Evolutionary conservation across 1,284 basidiomycete species (phyloP), one percentile per base, ranked within the genome.

Genomic region (Moesziomyces sp.): DNA sequence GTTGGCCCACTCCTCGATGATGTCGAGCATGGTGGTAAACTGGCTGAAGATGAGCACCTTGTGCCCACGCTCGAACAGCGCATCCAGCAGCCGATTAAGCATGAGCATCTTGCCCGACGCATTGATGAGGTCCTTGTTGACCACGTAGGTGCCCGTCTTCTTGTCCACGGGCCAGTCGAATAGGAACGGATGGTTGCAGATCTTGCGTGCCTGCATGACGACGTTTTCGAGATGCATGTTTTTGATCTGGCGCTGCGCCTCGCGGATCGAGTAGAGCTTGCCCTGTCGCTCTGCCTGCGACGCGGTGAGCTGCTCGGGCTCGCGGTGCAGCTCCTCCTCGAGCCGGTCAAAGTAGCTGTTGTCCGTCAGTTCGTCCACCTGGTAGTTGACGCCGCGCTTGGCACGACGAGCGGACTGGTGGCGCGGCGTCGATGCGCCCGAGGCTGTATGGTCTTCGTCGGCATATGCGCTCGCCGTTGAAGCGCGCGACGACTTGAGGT

Each of bases 71-170:
- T 86, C 87, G 85, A 97, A 93, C n/a, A 99, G 86, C 58, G 91
- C 93, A 46, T 90, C 90, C 2, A 99, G 87, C 14, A 99, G 86
- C 13, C 94, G 90, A 75, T 97, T 93, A 0, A 98, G 88, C 21
- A 98, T 87, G 87, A 97, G 91, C 94, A 99, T 97, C 87, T 99
- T 99, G 19, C 96, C 96, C 65, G 92, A 94, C 0, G 90, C 90
- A 52, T 91, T 90, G 47, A 95, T 89, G 18, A 97, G 87, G 71
- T 93, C 89, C 23, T 92, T 89, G 58, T 78, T 80, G 40, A 77
- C 65, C 10, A 77, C 67, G 3, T 65, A 53, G n/a, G 55, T 46
- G 13, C 87, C 87, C 0, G 91, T 91, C 1, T 86, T 79, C 3
- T 87, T 87, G 80, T 94, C 90, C 35, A 88, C 83, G 0, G 93